Conservation (phyloP, 2,329 filamentous ascomycete genomes). For the Hymenoscyphus occultus region DNA sequence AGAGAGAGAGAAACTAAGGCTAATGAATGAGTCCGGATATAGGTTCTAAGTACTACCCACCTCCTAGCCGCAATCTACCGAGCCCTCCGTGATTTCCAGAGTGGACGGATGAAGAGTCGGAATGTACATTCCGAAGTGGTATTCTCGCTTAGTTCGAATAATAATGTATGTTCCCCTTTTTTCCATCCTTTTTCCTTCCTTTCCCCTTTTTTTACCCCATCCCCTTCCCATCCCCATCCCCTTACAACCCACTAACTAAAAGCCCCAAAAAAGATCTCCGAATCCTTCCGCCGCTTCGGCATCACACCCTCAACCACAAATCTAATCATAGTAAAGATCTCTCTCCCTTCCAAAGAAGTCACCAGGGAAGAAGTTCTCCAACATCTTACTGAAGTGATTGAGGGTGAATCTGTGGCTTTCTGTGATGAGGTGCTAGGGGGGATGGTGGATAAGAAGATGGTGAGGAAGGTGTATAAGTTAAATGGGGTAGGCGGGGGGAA, state of each 20-base stretch:
- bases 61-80: slow-evolving; percentile 49
- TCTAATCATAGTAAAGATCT: slow-evolving; percentile 80
- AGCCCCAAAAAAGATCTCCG: slow-evolving; percentile 64
- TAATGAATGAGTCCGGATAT: slow-evolving; percentile 4
- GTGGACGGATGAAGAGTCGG: slow-evolving; percentile 44
- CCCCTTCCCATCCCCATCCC: slow-evolving; percentile 11
- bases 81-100: slow-evolving; percentile 46
- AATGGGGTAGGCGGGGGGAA: slow-evolving; percentile 44
- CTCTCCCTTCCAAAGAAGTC: slow-evolving; percentile 40
- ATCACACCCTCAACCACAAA: slow-evolving; percentile 67
- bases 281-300: slow-evolving; percentile 86
- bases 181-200: not conserved
- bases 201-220: slow-evolving; percentile 7
- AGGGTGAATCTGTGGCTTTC: slow-evolving; percentile 58
- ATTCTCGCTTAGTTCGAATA: slow-evolving; percentile 52
- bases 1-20: not conserved
- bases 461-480: slow-evolving; percentile 86
- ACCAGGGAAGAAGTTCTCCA: slow-evolving; percentile 45
- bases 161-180: slow-evolving; percentile 43
- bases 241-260: not conserved
- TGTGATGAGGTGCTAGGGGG: slow-evolving; percentile 59
- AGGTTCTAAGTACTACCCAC: slow-evolving; percentile 49
- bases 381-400: slow-evolving; percentile 60
- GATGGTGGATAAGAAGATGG: slow-evolving; percentile 62
- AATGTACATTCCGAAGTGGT: slow-evolving; percentile 57